A percentile compares a stretch with the other conserved stretches of the same genome.
Evolutionary conservation across 2,329 filamentous ascomycete species (phyloP).

Genomic region (Talaromyces funiculosus): DNA sequence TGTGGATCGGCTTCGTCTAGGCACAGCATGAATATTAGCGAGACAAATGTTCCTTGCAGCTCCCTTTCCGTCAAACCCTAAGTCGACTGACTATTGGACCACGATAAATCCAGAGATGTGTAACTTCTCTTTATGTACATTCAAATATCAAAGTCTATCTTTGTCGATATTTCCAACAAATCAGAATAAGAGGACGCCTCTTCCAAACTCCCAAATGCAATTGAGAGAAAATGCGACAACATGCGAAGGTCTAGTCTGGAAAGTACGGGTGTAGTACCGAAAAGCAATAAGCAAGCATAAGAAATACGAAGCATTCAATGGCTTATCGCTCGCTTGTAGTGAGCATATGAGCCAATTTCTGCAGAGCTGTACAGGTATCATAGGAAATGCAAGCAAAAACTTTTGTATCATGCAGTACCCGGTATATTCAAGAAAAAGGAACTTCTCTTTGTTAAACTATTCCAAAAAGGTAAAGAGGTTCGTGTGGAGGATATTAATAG

Average conservation of each 20-base stretch:
- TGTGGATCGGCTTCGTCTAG: background rate
- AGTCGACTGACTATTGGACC: background rate
- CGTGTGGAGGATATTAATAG: conserved; percentile 93
- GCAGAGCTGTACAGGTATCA: background rate
- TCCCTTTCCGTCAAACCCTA: background rate
- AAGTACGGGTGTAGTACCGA: background rate
- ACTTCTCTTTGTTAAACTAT: conserved; percentile 30
- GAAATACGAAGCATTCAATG: background rate
- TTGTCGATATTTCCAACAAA: background rate
- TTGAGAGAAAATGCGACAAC: background rate
- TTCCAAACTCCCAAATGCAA: background rate
- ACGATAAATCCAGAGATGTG: background rate
- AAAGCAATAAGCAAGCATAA: background rate
- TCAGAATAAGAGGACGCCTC: background rate
- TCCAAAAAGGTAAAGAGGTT: conserved; percentile 95
- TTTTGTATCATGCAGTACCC: background rate
- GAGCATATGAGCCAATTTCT: background rate
- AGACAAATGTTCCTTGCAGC: background rate
- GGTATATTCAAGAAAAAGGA: conserved; percentile 10
- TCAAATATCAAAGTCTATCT: background rate
- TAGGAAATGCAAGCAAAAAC: background rate
- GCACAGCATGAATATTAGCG: too few species aligned
- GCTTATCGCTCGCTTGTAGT: background rate
- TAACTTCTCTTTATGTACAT: background rate
- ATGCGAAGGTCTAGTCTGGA: background rate